Evolutionary conservation across 2,329 filamentous ascomycete species (phyloP).

Genomic region (Pyrenophora graminea): DNA sequence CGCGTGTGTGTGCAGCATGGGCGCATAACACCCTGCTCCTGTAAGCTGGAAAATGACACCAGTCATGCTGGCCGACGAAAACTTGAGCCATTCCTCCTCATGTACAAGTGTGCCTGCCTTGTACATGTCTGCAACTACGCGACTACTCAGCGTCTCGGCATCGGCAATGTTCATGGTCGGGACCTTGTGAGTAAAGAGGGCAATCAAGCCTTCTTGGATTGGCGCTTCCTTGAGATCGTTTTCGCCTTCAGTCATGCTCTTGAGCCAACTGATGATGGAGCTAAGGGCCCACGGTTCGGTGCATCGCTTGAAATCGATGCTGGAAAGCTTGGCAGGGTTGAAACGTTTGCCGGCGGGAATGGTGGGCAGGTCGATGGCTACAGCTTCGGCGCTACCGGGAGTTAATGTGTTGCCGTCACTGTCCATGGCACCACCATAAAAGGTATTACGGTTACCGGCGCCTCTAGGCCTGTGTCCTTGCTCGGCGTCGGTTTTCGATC

Average conservation of each 20-base stretch:
- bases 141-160: constrained; percentile 81
- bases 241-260: constrained; percentile 87
- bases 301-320: constrained; percentile 82
- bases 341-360: constrained; percentile 82
- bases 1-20: constrained; percentile 73
- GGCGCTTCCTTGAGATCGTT: constrained; percentile 82
- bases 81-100: constrained; percentile 98
- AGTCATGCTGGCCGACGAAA: constrained; percentile 77
- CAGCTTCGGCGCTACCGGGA: constrained; percentile 49
- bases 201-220: constrained; percentile 84
- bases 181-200: constrained; percentile 90
- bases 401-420: constrained; percentile 62
- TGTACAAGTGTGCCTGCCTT: constrained; percentile 75
- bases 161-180: constrained; percentile 98
- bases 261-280: constrained; percentile 83
- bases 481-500: constrained; percentile 93
- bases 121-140: constrained; percentile 80
- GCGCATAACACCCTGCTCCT: constrained; percentile 86
- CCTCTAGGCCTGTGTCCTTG: constrained; percentile 54
- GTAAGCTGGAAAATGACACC: constrained; percentile 94
- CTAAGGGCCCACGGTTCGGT: constrained; percentile 91
- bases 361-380: constrained; percentile 80
- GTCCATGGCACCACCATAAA: constrained; percentile 40
- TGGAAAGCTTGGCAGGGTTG: constrained; percentile 79
- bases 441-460: constrained; percentile 39